Conservation (phyloP, 1,284 basidiomycete genomes). For the Anthracocystis walkeri region DNA sequence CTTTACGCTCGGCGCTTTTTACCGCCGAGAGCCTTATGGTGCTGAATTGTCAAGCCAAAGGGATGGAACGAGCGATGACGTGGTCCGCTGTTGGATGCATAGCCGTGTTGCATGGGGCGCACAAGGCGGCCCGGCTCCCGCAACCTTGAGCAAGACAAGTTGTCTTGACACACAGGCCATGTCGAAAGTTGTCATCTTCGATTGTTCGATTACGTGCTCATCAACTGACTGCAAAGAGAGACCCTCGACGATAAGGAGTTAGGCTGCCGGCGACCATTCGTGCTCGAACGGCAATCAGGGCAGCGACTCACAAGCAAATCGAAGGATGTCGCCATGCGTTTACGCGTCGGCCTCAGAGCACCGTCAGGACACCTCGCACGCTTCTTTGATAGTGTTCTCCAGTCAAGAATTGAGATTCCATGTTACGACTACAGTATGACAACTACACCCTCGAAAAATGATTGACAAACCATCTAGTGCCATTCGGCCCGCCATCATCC, state of each 20-base stretch:
- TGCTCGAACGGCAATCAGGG: too few species aligned
- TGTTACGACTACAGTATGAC: not conserved
- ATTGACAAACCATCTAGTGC: slow-evolving; percentile 60
- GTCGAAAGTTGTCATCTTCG: too few species aligned
- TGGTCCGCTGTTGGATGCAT: not conserved
- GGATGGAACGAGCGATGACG: not conserved
- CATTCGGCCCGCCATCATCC: slow-evolving; percentile 59
- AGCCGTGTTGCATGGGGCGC: not conserved
- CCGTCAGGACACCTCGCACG: too few species aligned
- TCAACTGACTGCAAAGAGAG: too few species aligned
- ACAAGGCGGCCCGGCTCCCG: not conserved
- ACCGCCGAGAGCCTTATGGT: not conserved
- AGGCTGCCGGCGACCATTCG: too few species aligned
- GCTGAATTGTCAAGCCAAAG: not conserved
- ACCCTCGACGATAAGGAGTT: too few species aligned
- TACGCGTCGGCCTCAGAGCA: too few species aligned
- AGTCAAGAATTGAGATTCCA: too few species aligned
- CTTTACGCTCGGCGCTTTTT: not conserved
- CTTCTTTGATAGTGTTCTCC: too few species aligned
- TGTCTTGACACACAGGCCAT: not conserved
- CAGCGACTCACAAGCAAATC: too few species aligned
- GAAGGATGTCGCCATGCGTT: too few species aligned
- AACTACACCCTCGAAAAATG: slow-evolving; percentile 34
- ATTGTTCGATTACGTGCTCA: too few species aligned
- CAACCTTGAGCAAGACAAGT: not conserved